Percentiles rank a stretch among this genome's conserved stretches.
Evolutionary conservation across 1,284 basidiomycete species (phyloP).

Genomic region (Pseudozyma hubeiensis): DNA sequence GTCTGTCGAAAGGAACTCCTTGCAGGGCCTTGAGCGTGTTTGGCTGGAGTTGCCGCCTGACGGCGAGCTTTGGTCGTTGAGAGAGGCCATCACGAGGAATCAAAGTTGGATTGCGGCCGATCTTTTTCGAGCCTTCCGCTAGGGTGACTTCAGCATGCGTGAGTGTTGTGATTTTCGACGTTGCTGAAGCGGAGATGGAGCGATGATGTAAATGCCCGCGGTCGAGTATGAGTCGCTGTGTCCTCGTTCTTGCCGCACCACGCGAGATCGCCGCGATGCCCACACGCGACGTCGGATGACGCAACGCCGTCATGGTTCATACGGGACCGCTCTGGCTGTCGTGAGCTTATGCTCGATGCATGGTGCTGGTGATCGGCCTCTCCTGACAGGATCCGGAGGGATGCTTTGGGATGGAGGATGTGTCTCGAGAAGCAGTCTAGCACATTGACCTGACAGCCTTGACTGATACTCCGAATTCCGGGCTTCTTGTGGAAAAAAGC

Average conservation of each 20-base stretch:
- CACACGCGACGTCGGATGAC: neutral
- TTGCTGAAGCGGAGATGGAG: neutral
- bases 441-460: no score
- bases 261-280: slow-evolving; percentile 10
- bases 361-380: no score
- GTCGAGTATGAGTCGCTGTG: neutral
- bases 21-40: neutral
- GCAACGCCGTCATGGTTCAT: slow-evolving; percentile 11
- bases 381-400: no score
- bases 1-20: neutral
- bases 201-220: neutral
- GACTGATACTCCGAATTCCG: no score
- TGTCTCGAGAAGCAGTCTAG: no score
- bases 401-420: no score
- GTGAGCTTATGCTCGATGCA: no score
- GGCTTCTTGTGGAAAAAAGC: no score
- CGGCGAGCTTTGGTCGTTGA: neutral
- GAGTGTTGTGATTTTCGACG: neutral
- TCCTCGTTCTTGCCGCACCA: neutral
- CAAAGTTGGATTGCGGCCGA: neutral
- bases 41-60: neutral
- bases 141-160: neutral
- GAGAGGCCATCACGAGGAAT: neutral
- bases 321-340: neutral
- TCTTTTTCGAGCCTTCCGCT: neutral